Percentiles rank a stretch among this genome's conserved stretches.
These are phyloP conservation scores for Candolleomyces aberdarensis DNA, from an alignment of 768 basidiomycete genomes.

Conservation along the genomic window DNA sequence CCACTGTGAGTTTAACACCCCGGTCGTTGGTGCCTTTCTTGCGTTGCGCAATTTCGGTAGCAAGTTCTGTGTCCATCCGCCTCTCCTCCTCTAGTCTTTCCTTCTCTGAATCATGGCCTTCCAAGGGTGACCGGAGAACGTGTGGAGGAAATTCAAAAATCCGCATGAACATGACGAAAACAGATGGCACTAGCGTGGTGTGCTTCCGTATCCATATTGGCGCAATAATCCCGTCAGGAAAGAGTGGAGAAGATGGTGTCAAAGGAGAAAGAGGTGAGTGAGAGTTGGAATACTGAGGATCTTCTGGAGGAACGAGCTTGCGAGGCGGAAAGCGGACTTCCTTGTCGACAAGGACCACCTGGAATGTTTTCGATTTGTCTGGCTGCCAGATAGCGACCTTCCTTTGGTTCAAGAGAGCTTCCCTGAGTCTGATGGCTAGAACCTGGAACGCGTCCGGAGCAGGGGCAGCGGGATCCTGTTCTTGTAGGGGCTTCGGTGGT, in stretches of 20 bases:
- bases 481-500: constrained; percentile 22
- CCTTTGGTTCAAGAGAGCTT: constrained; percentile 61
- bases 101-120: constrained; percentile 48
- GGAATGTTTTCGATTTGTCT: constrained; percentile 71
- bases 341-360: constrained; percentile 82
- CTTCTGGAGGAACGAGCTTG: constrained; percentile 63
- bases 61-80: constrained; percentile 68
- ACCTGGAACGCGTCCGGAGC: constrained; percentile 58
- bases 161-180: constrained; percentile 88
- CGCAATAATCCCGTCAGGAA: constrained; percentile 94
- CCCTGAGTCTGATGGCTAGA: constrained; percentile 62
- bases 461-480: constrained; percentile 24
- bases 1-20: constrained; percentile 91
- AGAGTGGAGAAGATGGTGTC: constrained; percentile 81
- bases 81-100: constrained; percentile 69
- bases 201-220: constrained; percentile 99
- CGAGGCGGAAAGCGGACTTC: constrained; percentile 84
- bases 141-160: constrained; percentile 64
- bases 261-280: constrained; percentile 96
- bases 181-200: constrained; percentile 84
- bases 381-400: constrained; percentile 71
- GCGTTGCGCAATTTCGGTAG: constrained; percentile 73
- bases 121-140: constrained; percentile 50
- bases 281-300: constrained; percentile 50
- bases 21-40: constrained; percentile 82